Base-by-base conservation (phyloP, 129 eudicot species). In the Flaveria trinervia region DNA sequence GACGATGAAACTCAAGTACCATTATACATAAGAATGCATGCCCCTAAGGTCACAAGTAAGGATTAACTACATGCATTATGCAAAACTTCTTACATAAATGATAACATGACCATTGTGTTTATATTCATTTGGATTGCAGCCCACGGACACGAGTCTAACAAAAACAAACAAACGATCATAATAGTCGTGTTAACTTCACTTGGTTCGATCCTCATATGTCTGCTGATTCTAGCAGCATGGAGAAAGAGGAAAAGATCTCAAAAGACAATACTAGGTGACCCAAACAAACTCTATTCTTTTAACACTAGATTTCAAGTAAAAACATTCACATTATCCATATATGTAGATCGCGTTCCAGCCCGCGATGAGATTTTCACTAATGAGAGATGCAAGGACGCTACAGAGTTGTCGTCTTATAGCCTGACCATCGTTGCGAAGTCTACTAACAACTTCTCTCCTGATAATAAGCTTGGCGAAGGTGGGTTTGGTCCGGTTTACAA, bases 11-110 rank as follows among this genome's bases (percentile, higher is more conserved):
- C 68, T 48, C 85, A 83, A 23, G 26, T 23, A 76, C 75, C 85
- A 67, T 65, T 91, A 6, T 72, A 84, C 60, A 18, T 86, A 30
- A 75, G 92, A 41, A 65, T 91, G 83, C 73, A 87, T 36, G 61
- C 76, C 65, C 84, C 92, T 2, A 87, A 88, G 52, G 54, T 61
- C 48, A 62, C 77, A 70, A 30, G 82, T 79, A 78, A 60, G 64
- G 13, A 16, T 39, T 80, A 70, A 22, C 3, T 23, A 56, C 57
- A 9, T 33, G 13, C 39, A 18, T 7, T 73, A 9, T 33, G 14
- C 39, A 20, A 15, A 18, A 54, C n/a, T 33, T 65, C 7, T 41
- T 67, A 67, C 52, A 67, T 43, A 41, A 36, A 36, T 36, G 1
- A 5, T 36, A 36, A 36, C 41, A 36, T 36, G 41, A 36, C 41